Evolutionary conservation across 2,329 filamentous ascomycete species (phyloP).

Genomic region (Sporothrix phasma): DNA sequence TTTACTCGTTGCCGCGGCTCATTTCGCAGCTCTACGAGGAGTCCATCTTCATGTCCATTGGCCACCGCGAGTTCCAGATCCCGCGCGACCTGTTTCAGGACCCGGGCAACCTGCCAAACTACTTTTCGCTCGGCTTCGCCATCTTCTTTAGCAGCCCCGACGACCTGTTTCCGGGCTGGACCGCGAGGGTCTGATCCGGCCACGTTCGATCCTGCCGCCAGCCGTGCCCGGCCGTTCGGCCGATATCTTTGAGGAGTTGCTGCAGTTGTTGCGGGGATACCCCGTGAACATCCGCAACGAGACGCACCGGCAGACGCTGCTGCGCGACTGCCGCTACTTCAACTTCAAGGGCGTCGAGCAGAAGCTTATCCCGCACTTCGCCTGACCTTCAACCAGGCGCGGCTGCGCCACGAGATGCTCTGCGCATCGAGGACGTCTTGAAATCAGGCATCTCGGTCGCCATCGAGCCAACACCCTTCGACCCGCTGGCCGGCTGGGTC

Average conservation of each 20-base stretch:
- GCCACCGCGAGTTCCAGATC: slow-evolving; percentile 78
- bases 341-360: slow-evolving; percentile 89
- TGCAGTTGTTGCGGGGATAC: slow-evolving; percentile 77
- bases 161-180: slow-evolving; percentile 77
- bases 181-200: slow-evolving; percentile 67
- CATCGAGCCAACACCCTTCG: slow-evolving; percentile 32
- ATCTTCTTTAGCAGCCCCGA: slow-evolving; percentile 74
- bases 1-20: slow-evolving; percentile 72
- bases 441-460: slow-evolving; percentile 69
- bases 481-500: slow-evolving; percentile 43
- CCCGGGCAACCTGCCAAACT: slow-evolving; percentile 88
- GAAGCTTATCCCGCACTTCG: slow-evolving; percentile 66
- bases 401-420: slow-evolving; percentile 62
- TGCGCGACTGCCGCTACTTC: slow-evolving; percentile 85
- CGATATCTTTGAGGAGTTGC: slow-evolving; percentile 72
- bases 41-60: slow-evolving; percentile 86
- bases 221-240: slow-evolving; percentile 70
- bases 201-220: slow-evolving; percentile 76
- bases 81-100: slow-evolving; percentile 76
- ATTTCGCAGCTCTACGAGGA: slow-evolving; percentile 87
- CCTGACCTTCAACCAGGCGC: slow-evolving; percentile 65
- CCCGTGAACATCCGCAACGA: slow-evolving; percentile 66
- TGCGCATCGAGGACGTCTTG: slow-evolving; percentile 78
- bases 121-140: slow-evolving; percentile 83
- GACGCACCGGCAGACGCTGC: slow-evolving; percentile 62